Evolutionary conservation across 176 grass and related monocot genomes (phyloP), one percentile per base, ranked within the genome.

Genomic region (Olyra latifolia): DNA sequence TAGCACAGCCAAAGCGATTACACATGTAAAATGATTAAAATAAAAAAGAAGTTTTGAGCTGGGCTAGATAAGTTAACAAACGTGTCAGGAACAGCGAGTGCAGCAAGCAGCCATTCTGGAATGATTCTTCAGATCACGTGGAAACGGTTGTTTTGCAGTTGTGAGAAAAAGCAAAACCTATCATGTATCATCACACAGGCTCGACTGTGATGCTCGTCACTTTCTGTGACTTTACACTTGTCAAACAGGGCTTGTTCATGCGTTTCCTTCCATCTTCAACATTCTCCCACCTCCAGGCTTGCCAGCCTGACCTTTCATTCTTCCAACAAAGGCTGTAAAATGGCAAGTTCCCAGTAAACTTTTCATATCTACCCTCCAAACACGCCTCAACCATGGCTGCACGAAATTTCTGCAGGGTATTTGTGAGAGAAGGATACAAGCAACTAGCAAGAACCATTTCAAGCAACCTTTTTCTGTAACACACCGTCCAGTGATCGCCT

Each of bases 221-320:
- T 82, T 62, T 14, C 66, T 27, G 48, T 49, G 22, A 38, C 80
- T 88, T 88, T 79, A 83, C 80, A 84, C 75, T 60, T 74, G 80
- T 79, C 80, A 79, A 83, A 25, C 67, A 60, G 50, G 49, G 13
- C 24, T 59, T 40, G 47, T 23, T 56, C 80, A 72, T 83, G 86
- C 23, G 73, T 83, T 82, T 72, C 86, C 73, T 86, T 86, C 76
- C 60, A 40, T 46, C 40, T 57, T 66, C 84, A 81, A 88, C 75
- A 88, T 88, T 84, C 86, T 66, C n/a, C 50, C 7, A 54, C n/a
- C 65, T 78, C 42, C 62, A 23, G 16, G 56, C 77, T 60, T 75
- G 53, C 54, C 64, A 71, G 65, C 85, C 64, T 72, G 72, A 16
- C 8, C 53, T 10, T 50, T 14, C 45, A 54, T 13, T 9, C 39